Conservation (phyloP, 106 monocot genomes). For the Phalaenopsis equestris region DNA sequence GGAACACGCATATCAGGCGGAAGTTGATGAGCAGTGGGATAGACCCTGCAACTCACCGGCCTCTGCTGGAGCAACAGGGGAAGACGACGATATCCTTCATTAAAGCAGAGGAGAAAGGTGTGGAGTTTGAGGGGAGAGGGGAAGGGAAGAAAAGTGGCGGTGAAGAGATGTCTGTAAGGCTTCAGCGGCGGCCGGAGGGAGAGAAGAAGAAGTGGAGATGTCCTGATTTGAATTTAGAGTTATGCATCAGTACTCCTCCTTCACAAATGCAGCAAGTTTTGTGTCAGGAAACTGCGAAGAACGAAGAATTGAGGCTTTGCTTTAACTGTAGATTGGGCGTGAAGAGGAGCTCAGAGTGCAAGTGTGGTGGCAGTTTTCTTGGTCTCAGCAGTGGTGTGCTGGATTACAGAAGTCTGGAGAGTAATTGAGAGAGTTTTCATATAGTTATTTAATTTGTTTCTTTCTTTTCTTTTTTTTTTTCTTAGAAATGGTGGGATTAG, state of each 20-base stretch:
- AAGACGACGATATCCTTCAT: constrained; percentile 1
- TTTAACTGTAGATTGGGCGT: constrained; percentile 32
- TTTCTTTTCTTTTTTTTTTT: not conserved
- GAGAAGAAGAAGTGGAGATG: constrained; percentile 7
- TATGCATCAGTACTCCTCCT: constrained; percentile 27
- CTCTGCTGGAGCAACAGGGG: constrained; percentile 1
- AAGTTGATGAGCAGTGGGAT: constrained; percentile 51
- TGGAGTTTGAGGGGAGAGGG: not conserved
- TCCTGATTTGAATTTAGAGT: constrained; percentile 35
- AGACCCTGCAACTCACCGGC: constrained; percentile 46
- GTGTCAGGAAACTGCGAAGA: not conserved
- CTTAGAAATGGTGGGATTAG: not conserved
- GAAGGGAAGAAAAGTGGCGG: not conserved
- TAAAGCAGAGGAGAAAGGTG: not conserved
- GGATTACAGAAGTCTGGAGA: constrained; percentile 29
- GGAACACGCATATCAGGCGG: constrained; percentile 65
- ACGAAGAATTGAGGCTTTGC: not conserved
- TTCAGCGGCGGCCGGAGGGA: not conserved
- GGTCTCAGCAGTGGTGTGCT: constrained; percentile 17
- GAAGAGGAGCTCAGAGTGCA: constrained; percentile 24
- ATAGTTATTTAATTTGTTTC: no score
- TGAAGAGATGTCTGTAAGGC: not conserved
- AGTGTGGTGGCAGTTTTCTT: constrained; percentile 16
- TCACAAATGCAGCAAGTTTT: not conserved
- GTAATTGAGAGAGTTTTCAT: constrained; percentile 4